Evolutionary conservation across 2,329 filamentous ascomycete genomes (phyloP), one percentile per base, ranked within the genome.

Genomic region (Cladophialophora chaetospira): DNA sequence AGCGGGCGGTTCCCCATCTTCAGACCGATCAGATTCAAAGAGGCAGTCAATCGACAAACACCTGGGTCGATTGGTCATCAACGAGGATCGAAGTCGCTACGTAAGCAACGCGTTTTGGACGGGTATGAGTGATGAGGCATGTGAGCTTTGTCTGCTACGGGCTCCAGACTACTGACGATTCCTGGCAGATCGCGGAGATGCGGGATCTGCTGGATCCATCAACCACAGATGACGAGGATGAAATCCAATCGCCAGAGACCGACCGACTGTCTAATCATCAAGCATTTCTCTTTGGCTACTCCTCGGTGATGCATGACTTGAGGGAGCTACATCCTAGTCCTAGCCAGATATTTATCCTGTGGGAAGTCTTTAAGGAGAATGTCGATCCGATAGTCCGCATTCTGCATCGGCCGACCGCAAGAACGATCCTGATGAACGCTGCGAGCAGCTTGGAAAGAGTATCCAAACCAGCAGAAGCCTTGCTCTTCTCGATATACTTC

Each of bases 71-170:
- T 70, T 86, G 51, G 80, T 85, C 2, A 77, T 86, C 44, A 81
- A 82, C 55, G 80, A 85, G 58, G 82, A 80, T 25, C 77, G 78
- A 58, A 85, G 80, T 64, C 74, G 81, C 48, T 86, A 86, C 69
- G 80, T 86, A 65, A 85, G 82, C 68, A 84, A 82, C 64, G 79
- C 79, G 25, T 81, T 85, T 61, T 85, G 82, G 81, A 81, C 81
- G 3, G 82, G 75, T 63, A 71, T 86, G 56, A 82, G 80, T 59
- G 83, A 84, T 56, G 83, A 86, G 74, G 80, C 82, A 63, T 38
- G 69, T 21, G 2, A 17, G 31, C 5, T 13, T 5, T n/a, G 8
- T 25, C 10, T 21, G 8, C 36, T 11, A 40, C 5, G 36, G 3
- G 36, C 36, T n/a, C n/a, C n/a, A n/a, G n/a, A n/a, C 17, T 40